Evolutionary conservation across 1,284 basidiomycete species (phyloP), one percentile per base, ranked within the genome.

Genomic region (Phaffia rhodozyma): DNA sequence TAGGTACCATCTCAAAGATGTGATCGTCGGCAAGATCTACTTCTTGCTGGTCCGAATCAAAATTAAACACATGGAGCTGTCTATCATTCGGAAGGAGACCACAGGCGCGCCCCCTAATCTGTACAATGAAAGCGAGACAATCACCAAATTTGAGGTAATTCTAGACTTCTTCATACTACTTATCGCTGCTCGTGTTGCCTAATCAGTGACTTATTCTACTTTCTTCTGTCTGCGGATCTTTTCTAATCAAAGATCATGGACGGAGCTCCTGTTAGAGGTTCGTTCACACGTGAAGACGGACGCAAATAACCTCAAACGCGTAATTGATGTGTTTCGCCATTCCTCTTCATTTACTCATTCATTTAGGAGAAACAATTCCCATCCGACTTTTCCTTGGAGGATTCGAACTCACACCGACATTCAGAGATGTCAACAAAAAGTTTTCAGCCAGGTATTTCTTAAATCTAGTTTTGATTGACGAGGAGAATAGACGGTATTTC

Each of bases 71-170:
- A 97, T 97, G 93, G 96, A 98, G 73, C 81, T 98, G 23, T 96
- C 91, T 20, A 97, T 97, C 73, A 97, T 98, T 69, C 86, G 94
- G 32, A 83, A 94, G 51, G 94, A 98, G 75, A 97, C 94, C 25
- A 97, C 96, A 0, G 94, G 94, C 23, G 82, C 91, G 3, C 88
- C 89, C 3, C 96, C 94, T 11, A 98, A 98, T 73, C 91, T 94
- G 77, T 98, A 98, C 77, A 98, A 97, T 75, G 94, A 98, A 76
- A 91, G 87, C 69, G 94, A 98, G 74, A 98, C 94, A 5, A 98
- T 98, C 71, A 97, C 96, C 32, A 98, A 98, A 76, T 97, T 97
- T 73, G 94, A 97, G 77, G 97, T 98, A 71, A 97, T 97, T n/a
- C 21, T 29, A 3, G 16, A 18, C 7, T 20, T 18, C 13, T 23